phyloP scores from a whole-genome alignment of 2,329 filamentous ascomycete species.

The Colletotrichum nymphaeae region DNA sequence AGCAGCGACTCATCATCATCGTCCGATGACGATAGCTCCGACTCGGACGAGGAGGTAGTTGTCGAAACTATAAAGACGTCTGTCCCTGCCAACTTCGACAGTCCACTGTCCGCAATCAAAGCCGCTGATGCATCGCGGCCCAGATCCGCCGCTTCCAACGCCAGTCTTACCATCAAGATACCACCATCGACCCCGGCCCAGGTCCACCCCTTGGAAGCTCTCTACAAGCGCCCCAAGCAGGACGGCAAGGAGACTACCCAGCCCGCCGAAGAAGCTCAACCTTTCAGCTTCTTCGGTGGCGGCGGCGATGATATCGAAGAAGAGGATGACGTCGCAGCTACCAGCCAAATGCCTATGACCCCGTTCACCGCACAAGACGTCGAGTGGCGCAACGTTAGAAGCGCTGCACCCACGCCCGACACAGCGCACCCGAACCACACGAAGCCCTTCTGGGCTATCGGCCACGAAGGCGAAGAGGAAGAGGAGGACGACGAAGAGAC shows the following conservation, averaged over 20 bases:
- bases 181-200: slow-evolving; percentile 59
- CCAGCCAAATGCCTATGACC: slow-evolving; percentile 73
- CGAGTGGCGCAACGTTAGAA: slow-evolving; percentile 79
- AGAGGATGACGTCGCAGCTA: slow-evolving; percentile 32
- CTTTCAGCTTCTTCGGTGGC: slow-evolving; percentile 77
- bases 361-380: slow-evolving; percentile 86
- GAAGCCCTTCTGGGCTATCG: slow-evolving; percentile 67
- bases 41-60: slow-evolving; percentile 40
- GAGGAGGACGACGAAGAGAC: slow-evolving; percentile 50
- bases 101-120: slow-evolving; percentile 34
- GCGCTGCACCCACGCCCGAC: slow-evolving; percentile 93
- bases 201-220: slow-evolving; percentile 88
- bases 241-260: slow-evolving; percentile 44
- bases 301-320: slow-evolving; percentile 57
- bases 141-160: slow-evolving; percentile 62
- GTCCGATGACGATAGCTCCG: slow-evolving; percentile 36
- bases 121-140: slow-evolving; percentile 52
- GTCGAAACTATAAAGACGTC: slow-evolving; percentile 32
- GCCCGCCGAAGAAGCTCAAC: slow-evolving; percentile 36
- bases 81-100: background rate
- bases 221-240: slow-evolving; percentile 81
- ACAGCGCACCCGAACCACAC: slow-evolving; percentile 80
- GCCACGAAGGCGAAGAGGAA: slow-evolving; percentile 58
- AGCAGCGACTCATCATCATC: slow-evolving; percentile 39
- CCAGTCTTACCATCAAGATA: slow-evolving; percentile 66